Percentiles rank a stretch among this genome's conserved stretches.
phyloP scores from a whole-genome alignment of 345 rosid genomes.

The Citrus glauca region DNA sequence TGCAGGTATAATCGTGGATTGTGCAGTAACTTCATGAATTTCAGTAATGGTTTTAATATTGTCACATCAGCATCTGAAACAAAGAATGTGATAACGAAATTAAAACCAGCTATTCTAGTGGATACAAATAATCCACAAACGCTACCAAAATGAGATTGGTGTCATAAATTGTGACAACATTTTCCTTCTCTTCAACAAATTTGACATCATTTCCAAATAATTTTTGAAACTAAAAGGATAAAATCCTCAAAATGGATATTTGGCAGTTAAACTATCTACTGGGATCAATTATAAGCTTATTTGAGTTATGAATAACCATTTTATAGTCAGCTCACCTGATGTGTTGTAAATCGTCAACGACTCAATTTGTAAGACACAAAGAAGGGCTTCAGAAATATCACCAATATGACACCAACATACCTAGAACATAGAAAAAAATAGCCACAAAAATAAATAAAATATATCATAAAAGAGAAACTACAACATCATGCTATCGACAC shows the following conservation, averaged over 20 bases:
- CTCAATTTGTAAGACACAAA: constrained; percentile 71
- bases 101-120: neutral
- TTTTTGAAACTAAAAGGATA: neutral
- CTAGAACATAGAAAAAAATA: constrained; percentile 32
- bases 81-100: neutral
- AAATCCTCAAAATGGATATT: neutral
- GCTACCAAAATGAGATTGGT: neutral
- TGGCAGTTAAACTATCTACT: neutral
- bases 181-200: neutral
- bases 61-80: neutral
- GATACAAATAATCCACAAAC: neutral
- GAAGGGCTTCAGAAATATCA: constrained; percentile 55
- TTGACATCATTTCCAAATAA: neutral
- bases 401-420: constrained; percentile 88
- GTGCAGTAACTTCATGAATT: neutral
- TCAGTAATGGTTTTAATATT: neutral
- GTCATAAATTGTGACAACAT: neutral
- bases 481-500: neutral
- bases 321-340: constrained; percentile 51
- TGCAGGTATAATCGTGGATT: neutral
- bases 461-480: neutral
- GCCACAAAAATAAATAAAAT: constrained; percentile 12
- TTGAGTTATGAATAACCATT: neutral
- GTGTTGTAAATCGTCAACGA: constrained; percentile 64
- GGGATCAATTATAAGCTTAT: neutral